phyloP scores from a whole-genome alignment of 2,329 filamentous ascomycete species.

The Penicillium sp. region DNA sequence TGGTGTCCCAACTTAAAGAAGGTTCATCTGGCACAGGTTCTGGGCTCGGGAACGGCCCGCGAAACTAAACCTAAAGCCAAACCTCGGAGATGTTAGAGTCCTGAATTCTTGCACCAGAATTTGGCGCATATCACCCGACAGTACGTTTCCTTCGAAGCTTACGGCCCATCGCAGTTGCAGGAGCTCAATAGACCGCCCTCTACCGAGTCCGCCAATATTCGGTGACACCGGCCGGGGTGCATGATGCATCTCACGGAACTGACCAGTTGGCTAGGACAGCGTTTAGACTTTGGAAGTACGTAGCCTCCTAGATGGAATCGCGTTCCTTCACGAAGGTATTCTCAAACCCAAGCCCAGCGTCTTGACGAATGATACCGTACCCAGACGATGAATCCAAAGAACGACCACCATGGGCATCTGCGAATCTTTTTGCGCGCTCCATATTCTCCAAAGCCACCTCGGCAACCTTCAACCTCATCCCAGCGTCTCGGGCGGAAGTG shows the following conservation, averaged over 20 bases:
- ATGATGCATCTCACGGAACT: not conserved
- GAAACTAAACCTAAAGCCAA: too few species aligned
- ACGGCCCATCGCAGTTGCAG: not conserved
- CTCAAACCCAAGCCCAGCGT: conserved; percentile 47
- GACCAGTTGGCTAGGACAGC: too few species aligned
- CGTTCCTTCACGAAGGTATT: conserved; percentile 33
- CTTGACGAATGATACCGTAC: conserved; percentile 47
- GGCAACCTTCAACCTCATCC: conserved; percentile 41
- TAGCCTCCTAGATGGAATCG: not conserved
- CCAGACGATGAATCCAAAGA: conserved; percentile 51
- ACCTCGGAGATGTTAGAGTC: conserved; percentile 3
- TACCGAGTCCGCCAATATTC: too few species aligned
- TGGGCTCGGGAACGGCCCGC: too few species aligned
- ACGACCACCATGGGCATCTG: conserved; percentile 32
- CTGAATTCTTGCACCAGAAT: not conserved
- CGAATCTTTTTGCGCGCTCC: conserved; percentile 42
- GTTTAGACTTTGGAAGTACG: not conserved
- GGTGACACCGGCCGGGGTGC: not conserved
- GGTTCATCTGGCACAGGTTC: too few species aligned
- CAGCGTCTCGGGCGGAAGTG: conserved; percentile 40
- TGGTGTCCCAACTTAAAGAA: too few species aligned
- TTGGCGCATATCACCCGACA: not conserved
- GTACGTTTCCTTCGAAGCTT: not conserved
- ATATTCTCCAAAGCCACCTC: conserved; percentile 46
- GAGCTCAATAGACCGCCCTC: not conserved